Evolutionary conservation across 1,284 basidiomycete genomes (phyloP).

Genomic region (Stygiomarasmius scandens): DNA sequence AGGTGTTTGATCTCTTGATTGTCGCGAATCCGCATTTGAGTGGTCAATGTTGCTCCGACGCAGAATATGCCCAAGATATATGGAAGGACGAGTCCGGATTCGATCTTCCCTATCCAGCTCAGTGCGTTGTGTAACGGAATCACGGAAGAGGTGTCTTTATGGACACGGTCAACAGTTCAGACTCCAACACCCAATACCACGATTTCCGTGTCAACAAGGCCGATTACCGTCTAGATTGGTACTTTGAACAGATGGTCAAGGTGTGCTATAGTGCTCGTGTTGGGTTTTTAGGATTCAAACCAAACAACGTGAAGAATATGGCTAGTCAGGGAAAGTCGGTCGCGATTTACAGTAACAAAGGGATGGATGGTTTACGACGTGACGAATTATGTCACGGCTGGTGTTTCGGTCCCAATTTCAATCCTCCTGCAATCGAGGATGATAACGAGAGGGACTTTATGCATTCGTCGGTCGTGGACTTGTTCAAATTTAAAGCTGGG

Average conservation of each 20-base stretch:
- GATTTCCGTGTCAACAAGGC: slow-evolving; percentile 91
- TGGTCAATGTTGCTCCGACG: slow-evolving; percentile 75
- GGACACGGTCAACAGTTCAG: slow-evolving; percentile 79
- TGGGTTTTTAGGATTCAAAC: slow-evolving; percentile 90
- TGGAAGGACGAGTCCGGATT: slow-evolving; percentile 76
- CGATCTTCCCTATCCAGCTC: slow-evolving; percentile 96
- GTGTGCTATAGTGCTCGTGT: slow-evolving; percentile 89
- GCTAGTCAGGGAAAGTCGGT: slow-evolving; percentile 67
- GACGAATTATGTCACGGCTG: slow-evolving; percentile 73
- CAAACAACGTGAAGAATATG: slow-evolving; percentile 75
- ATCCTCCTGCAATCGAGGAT: slow-evolving; percentile 39
- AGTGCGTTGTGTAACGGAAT: slow-evolving; percentile 92
- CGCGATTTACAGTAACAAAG: slow-evolving; percentile 84
- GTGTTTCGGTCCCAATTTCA: slow-evolving; percentile 48
- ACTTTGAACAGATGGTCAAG: slow-evolving; percentile 88
- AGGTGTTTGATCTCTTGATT: slow-evolving; percentile 83
- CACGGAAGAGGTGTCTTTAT: slow-evolving; percentile 79
- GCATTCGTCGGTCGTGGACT: slow-evolving; percentile 67
- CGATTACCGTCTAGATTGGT: slow-evolving; percentile 97
- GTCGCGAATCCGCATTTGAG: slow-evolving; percentile 64
- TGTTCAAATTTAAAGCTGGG: slow-evolving; percentile 88
- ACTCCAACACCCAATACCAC: slow-evolving; percentile 87
- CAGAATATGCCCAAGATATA: slow-evolving; percentile 82
- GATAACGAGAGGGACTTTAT: slow-evolving; percentile 84
- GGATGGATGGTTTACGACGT: slow-evolving; percentile 90